Base-by-base conservation (phyloP, 352 stramenopile species). In the Aphanomyces astaci region DNA sequence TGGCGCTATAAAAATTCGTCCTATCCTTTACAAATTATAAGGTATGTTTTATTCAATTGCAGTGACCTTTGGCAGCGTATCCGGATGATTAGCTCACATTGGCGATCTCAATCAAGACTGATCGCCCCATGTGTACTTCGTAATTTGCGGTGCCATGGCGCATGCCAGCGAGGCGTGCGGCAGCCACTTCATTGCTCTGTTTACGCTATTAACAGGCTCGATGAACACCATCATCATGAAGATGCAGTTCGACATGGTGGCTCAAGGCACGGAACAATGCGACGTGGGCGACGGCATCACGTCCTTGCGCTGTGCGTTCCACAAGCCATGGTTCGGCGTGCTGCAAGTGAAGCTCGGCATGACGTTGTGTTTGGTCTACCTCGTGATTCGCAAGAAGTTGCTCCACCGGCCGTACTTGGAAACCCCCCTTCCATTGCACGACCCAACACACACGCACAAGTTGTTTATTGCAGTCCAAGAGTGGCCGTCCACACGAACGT, bases 161-260 rank as follows among this genome's bases (percentile, higher is more conserved):
- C 13, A 25, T n/a, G 13, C 4, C 45, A 25, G 22, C 13, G 45
- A 5, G 9, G 45, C 45, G 24, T 53, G 45, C 22, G 45, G 45
- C 22, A 78, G 82, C 65, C 64, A 74, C 46, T 57, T 88, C 24
- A 84, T 84, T 60, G 81, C 74, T 22, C 63, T 73, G 30, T 74
- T 75, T 52, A 92, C 90, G 82, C 78, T 92, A 22, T 69, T 92
- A 36, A 84, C 80, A 43, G 84, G 84, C 73, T 89, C 84, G 57
- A 87, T 89, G 72, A 89, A 80, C 75, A 92, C 84, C 1, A 81
- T 92, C 15, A 79, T 90, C 73, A 90, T 89, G 80, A 92, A 92
- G 76, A 88, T 80, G 39, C 74, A 90, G 78, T 92, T 90, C 73
- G 75, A 75, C 25, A 67, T 90, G 36, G 79, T 76, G 7, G 62